These are phyloP conservation scores for Trametes cubensis DNA, from an alignment of 768 basidiomycete genomes.

Conservation along the genomic window DNA sequence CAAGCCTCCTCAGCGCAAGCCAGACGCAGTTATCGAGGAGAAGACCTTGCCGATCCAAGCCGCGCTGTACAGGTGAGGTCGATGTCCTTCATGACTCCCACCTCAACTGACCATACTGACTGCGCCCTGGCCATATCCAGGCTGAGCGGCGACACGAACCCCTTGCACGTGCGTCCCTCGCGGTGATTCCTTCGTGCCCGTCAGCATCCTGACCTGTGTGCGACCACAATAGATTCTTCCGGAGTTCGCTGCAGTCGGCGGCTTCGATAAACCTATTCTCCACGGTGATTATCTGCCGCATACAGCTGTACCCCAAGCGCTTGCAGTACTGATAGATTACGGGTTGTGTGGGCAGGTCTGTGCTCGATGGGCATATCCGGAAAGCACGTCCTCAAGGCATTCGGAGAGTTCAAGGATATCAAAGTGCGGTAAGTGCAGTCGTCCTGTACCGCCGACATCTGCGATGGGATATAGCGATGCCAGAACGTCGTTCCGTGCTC, in stretches of 20 bases:
- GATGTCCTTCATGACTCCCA: background rate
- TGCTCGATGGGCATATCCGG: constrained; percentile 92
- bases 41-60: constrained; percentile 82
- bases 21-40: constrained; percentile 89
- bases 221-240: constrained; percentile 67
- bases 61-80: constrained; percentile 80
- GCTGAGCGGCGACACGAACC: constrained; percentile 90
- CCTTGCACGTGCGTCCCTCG: constrained; percentile 68
- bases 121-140: constrained; percentile 41
- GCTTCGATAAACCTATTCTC: constrained; percentile 88
- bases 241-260: constrained; percentile 92
- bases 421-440: constrained; percentile 77
- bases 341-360: constrained; percentile 49
- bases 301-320: background rate
- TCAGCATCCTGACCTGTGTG: constrained; percentile 1
- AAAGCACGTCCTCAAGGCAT: constrained; percentile 89
- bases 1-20: constrained; percentile 74
- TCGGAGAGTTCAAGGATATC: constrained; percentile 86
- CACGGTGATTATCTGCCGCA: constrained; percentile 48
- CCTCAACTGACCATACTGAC: background rate
- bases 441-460: background rate
- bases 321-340: background rate
- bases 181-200: background rate
- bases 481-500: background rate
- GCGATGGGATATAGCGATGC: background rate